Base-by-base conservation (phyloP, 345 rosid genomes). In the Lagerstroemia speciosa region DNA sequence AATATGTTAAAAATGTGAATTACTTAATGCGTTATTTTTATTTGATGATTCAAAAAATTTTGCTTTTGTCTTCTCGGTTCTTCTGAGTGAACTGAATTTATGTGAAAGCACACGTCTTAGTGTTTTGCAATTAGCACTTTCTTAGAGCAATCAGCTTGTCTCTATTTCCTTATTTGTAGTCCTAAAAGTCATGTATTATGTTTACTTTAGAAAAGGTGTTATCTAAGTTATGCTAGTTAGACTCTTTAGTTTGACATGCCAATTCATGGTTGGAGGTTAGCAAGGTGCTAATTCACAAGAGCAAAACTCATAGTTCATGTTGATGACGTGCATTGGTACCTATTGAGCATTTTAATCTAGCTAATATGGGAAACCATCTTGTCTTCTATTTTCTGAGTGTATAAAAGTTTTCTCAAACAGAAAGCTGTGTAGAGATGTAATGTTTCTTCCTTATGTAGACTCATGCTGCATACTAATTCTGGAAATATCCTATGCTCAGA, bases 401-500 rank as follows among this genome's bases (percentile, higher is more conserved):
- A n/a, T 53, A n/a, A 53, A 53, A 53, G 29, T n/a, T n/a, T 10
- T 2, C 6, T 24, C 29, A 9, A 24, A 53, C 29, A n/a, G 29
- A 3, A 53, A n/a, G 14, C 6, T 53, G 24, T 5, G 2, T 8
- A 8, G 14, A 53, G 24, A 0, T n/a, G 10, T 24, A 29, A 1
- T 17, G 24, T 45, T 41, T 67, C 69, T 46, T 32, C 26, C 58
- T 14, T 27, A 27, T 58, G 33, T 58, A 10, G 34, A 11, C 16
- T 58, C 14, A 58, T 8, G 19, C 29, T 27, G 61, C 61, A 5
- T 55, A 55, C 24, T 55, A 55, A 48, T 9, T 53, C 30, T 9
- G 15, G 57, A 78, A 55, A 67, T 43, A 66, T 58, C 46, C 74
- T 78, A 65, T 71, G 19, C 58, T 50, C 77, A 93, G 99, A 84